phyloP scores from a whole-genome alignment of 495 filamentous ascomycete genomes.

The Penicillium lagena region DNA sequence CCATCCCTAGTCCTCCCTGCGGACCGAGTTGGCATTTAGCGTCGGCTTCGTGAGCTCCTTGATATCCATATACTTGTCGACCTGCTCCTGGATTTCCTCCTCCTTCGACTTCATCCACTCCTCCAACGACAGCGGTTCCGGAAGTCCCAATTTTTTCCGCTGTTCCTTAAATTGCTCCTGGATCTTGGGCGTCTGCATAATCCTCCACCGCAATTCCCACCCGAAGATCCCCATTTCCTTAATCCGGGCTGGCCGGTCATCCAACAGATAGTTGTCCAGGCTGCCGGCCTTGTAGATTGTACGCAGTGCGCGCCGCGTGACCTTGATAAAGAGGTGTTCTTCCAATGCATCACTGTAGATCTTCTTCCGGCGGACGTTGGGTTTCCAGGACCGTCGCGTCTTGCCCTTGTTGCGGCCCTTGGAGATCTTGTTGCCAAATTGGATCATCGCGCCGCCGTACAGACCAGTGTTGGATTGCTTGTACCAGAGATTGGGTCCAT shows the following conservation, averaged over 20 bases:
- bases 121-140: constrained; percentile 31
- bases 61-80: constrained; percentile 32
- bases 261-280: constrained; percentile 83
- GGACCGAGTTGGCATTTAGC: constrained; percentile 23
- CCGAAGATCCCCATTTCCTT: constrained; percentile 81
- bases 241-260: constrained; percentile 62
- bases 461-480: constrained; percentile 85
- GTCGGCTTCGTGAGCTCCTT: constrained; percentile 29
- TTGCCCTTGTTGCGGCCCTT: constrained; percentile 66
- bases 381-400: constrained; percentile 78
- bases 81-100: constrained; percentile 23
- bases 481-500: constrained; percentile 70
- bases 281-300: constrained; percentile 86
- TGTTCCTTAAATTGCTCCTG: constrained; percentile 51
- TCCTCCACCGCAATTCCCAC: constrained; percentile 78
- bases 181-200: constrained; percentile 68
- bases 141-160: constrained; percentile 44
- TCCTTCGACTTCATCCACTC: constrained; percentile 36
- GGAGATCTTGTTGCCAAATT: constrained; percentile 89
- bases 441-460: constrained; percentile 71
- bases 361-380: constrained; percentile 76
- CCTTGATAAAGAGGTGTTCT: constrained; percentile 59
- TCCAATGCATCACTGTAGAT: constrained; percentile 64
- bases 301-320: constrained; percentile 70
- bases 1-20: not conserved